Evolutionary conservation across 306 rosid genomes (phyloP).

Genomic region (Oemleria cerasiformis): DNA sequence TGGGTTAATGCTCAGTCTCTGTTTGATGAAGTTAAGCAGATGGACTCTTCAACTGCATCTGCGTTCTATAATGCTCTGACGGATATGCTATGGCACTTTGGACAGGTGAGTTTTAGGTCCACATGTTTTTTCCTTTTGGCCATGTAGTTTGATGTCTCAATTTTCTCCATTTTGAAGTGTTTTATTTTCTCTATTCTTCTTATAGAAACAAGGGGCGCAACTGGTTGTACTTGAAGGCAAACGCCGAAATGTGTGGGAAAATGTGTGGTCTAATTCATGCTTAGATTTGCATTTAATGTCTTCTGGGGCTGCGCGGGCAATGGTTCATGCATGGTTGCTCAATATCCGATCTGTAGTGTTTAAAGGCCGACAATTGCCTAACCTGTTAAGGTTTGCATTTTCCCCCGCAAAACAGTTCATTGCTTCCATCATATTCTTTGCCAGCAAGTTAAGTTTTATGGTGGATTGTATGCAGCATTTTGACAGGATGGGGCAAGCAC

Average conservation of each 20-base stretch:
- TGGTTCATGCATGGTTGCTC: conserved; percentile 91
- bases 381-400: conserved; percentile 52
- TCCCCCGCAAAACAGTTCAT: not conserved
- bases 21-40: conserved; percentile 76
- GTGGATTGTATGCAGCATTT: conserved; percentile 48
- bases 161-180: no score
- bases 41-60: conserved; percentile 89
- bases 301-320: conserved; percentile 91
- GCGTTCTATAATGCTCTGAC: conserved; percentile 94
- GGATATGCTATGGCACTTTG: conserved; percentile 96
- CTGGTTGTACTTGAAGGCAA: conserved; percentile 85
- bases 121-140: conserved; percentile 4
- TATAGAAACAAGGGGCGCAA: conserved; percentile 83
- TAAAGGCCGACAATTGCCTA: conserved; percentile 68
- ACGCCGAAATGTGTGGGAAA: conserved; percentile 74
- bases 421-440: conserved; percentile 6
- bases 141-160: not conserved
- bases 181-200: not conserved
- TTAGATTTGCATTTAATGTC: conserved; percentile 91
- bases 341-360: conserved; percentile 50
- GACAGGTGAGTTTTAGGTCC: conserved; percentile 59
- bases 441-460: conserved; percentile 2
- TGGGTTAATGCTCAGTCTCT: conserved; percentile 72
- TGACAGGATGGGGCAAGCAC: conserved; percentile 98
- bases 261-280: conserved; percentile 67